Conservation (phyloP, 768 basidiomycete genomes). For the Trametes sanguinea region DNA sequence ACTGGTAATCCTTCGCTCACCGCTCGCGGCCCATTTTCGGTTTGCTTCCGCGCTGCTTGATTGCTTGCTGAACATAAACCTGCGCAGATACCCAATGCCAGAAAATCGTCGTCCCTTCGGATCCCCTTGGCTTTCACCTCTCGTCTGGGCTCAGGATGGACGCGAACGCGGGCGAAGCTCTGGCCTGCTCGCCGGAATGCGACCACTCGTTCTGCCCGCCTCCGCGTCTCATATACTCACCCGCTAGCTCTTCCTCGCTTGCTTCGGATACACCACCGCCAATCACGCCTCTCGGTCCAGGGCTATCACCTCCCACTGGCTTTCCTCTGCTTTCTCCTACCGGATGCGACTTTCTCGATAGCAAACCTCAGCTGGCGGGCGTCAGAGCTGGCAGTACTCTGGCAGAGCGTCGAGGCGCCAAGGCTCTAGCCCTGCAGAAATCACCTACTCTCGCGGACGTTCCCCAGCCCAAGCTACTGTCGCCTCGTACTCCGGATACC, state of each 20-base stretch:
- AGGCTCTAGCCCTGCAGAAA: background rate
- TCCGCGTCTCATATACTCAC: conserved; percentile 15
- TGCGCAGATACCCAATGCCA: background rate
- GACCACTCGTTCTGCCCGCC: conserved; percentile 9
- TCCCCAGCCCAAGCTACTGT: background rate
- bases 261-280: background rate
- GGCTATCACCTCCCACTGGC: background rate
- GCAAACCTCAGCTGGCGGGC: background rate
- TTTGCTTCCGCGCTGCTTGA: background rate
- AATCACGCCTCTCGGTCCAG: background rate
- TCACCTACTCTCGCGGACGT: background rate
- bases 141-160: background rate
- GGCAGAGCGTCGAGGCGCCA: conserved; percentile 15
- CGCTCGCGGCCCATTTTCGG: background rate
- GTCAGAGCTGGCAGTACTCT: background rate
- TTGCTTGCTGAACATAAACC: background rate
- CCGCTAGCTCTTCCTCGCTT: conserved; percentile 13
- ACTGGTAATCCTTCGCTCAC: background rate
- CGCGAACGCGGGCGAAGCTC: background rate
- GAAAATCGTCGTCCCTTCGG: background rate
- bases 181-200: conserved; percentile 6
- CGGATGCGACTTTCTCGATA: background rate
- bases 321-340: background rate
- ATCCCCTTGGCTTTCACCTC: no score
- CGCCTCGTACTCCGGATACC: conserved; percentile 3